phyloP scores from a whole-genome alignment of 768 basidiomycete genomes.

The Pluteus cervinus region DNA sequence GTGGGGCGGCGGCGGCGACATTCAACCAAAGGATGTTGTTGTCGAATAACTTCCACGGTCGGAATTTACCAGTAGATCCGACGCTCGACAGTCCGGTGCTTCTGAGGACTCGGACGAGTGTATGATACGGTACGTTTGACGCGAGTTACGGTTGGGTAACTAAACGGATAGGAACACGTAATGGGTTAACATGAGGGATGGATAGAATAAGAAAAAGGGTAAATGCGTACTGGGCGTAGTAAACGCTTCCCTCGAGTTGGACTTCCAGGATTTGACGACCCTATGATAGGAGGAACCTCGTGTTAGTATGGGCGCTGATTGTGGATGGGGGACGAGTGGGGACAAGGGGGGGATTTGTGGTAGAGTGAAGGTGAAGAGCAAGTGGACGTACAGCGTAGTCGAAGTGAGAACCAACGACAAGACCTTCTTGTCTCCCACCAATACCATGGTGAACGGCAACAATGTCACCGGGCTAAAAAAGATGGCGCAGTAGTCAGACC shows the following conservation, averaged over 20 bases:
- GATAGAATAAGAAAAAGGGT: slow-evolving; percentile 1
- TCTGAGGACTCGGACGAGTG: slow-evolving; percentile 33
- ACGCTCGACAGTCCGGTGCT: slow-evolving; percentile 61
- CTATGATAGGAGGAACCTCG: slow-evolving; percentile 26
- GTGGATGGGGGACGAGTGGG: neutral
- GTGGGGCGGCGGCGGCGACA: no score
- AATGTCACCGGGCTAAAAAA: slow-evolving; percentile 67
- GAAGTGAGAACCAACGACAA: slow-evolving; percentile 70
- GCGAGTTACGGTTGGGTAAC: slow-evolving; percentile 77
- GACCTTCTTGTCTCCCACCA: slow-evolving; percentile 67
- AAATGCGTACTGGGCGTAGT: slow-evolving; percentile 53
- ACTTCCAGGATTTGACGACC: slow-evolving; percentile 81
- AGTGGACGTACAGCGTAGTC: slow-evolving; percentile 56
- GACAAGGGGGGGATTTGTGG: neutral
- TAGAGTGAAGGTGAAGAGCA: neutral
- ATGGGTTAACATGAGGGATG: neutral
- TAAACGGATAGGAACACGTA: slow-evolving; percentile 15
- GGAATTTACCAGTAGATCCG: slow-evolving; percentile 68
- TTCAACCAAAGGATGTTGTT: no score
- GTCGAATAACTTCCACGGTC: no score
- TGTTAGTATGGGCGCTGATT: neutral
- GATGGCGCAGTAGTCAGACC: neutral
- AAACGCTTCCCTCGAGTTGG: slow-evolving; percentile 68
- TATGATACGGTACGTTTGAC: slow-evolving; percentile 70
- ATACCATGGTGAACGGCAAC: slow-evolving; percentile 66